Base-by-base conservation (phyloP, 441 rosid species). In the Erysimum pusillum region DNA sequence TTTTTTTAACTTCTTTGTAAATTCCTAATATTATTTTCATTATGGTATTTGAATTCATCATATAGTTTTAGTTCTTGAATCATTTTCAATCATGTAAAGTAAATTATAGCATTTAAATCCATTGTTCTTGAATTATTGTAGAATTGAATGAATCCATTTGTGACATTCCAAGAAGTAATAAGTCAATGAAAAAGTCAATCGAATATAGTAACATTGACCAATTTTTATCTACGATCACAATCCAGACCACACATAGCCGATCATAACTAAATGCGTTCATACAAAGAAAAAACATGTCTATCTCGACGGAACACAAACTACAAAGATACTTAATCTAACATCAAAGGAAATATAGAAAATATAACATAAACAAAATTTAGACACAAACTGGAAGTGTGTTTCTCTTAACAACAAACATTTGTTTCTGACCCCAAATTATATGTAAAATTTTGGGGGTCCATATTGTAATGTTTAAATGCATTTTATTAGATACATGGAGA, bases 81-180 rank as follows among this genome's bases (percentile, higher is more conserved):
- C 9, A 35, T 15, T 7, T 25, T 49, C 54, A 8, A 17, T 49
- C 56, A 48, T 35, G 32, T 45, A 57, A 34, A 15, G 44, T 22
- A 62, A 14, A 22, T 13, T 39, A 39, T 4, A 45, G 22, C 34
- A 39, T 20, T 13, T 12, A 8, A 20, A 20, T 12, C 28, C 42
- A 48, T 6, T 32, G 25, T 65, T 46, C 69, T 65, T 65, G 69
- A 65, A 48, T 17, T 32, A 10, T 31, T 31, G 56, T 45, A 28
- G 42, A 64, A 45, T 9, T 66, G 4, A 11, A 46, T 48, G 45
- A 18, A 35, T 18, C 70, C 35, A 35, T 12, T 8, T 63, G 53
- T 42, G 51, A 41, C 53, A 9, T 62, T 39, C 7, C 31, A 12
- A 22, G 3, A 2, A 17, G 12, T 48, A 7, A 10, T 3, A 15